These are phyloP conservation scores for Aspergillus unguis DNA, from an alignment of 2,329 filamentous ascomycete genomes.

Conservation along the genomic window DNA sequence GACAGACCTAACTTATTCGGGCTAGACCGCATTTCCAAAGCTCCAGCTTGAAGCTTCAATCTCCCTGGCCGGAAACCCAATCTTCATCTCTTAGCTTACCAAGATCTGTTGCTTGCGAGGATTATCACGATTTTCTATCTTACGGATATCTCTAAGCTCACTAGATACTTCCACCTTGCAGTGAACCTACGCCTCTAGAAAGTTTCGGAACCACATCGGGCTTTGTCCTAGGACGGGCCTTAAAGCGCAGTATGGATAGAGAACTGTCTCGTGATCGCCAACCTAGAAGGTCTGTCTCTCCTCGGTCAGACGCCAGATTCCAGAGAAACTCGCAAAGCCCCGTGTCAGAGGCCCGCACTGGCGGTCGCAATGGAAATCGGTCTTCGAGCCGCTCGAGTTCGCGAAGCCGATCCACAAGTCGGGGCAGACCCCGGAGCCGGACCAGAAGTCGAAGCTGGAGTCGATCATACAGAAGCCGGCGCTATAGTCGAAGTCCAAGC, in stretches of 20 bases:
- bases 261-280: conserved; percentile 29
- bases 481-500: conserved; percentile 29
- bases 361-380: conserved; percentile 25
- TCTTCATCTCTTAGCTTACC: no score
- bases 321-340: conserved; percentile 29
- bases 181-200: no score
- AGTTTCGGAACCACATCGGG: no score
- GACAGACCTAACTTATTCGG: background rate
- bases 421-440: conserved; percentile 37
- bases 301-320: conserved; percentile 31
- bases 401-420: conserved; percentile 31
- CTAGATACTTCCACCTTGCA: no score
- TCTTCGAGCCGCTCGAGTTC: conserved; percentile 30
- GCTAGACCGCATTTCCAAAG: background rate
- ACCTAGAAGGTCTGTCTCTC: conserved; percentile 35
- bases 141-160: no score
- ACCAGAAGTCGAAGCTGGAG: conserved; percentile 33
- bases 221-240: background rate
- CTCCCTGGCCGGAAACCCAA: no score
- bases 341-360: conserved; percentile 20
- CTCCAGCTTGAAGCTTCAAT: background rate
- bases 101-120: no score
- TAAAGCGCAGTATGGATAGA: conserved; percentile 21
- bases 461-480: conserved; percentile 34
- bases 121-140: no score